phyloP scores from a whole-genome alignment of 2,329 filamentous ascomycete genomes.

The Chaetomiaceae sp. region DNA sequence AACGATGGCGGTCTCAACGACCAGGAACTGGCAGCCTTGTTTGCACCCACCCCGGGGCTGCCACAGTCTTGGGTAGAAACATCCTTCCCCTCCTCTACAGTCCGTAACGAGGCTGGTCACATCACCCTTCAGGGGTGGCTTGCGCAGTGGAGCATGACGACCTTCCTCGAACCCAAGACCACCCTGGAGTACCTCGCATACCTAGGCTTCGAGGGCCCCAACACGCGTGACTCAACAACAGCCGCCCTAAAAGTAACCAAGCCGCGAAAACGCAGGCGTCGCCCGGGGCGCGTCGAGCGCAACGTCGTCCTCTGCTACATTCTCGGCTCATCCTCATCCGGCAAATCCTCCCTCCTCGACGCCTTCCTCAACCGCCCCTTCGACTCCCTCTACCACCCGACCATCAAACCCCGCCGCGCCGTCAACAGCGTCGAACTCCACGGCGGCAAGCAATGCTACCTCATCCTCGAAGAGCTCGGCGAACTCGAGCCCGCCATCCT shows the following conservation, averaged over 20 bases:
- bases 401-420: slow-evolving; percentile 87
- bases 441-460: slow-evolving; percentile 92
- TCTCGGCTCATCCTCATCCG: slow-evolving; percentile 76
- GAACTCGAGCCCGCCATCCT: slow-evolving; percentile 93
- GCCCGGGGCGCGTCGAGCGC: slow-evolving; percentile 80
- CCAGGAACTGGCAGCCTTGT: slow-evolving; percentile 76
- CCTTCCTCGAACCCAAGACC: slow-evolving; percentile 90
- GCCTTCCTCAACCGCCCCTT: slow-evolving; percentile 89
- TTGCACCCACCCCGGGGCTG: slow-evolving; percentile 87
- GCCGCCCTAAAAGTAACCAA: slow-evolving; percentile 90
- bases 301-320: slow-evolving; percentile 95
- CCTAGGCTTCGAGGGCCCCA: slow-evolving; percentile 82
- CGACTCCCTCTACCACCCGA: slow-evolving; percentile 77
- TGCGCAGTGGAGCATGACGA: slow-evolving; percentile 99
- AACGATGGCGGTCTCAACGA: slow-evolving; percentile 93
- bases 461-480: slow-evolving; percentile 91
- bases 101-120: slow-evolving; percentile 89
- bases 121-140: slow-evolving; percentile 97
- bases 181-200: slow-evolving; percentile 95
- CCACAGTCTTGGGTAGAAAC: slow-evolving; percentile 83
- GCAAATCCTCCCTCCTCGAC: slow-evolving; percentile 87
- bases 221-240: slow-evolving; percentile 70
- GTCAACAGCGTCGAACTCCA: slow-evolving; percentile 96
- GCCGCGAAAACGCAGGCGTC: slow-evolving; percentile 75
- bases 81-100: slow-evolving; percentile 87